Percentiles rank a stretch among this genome's conserved stretches.
Evolutionary conservation across 2,329 filamentous ascomycete genomes (phyloP).

Genomic region (Fusarium begoniae): DNA sequence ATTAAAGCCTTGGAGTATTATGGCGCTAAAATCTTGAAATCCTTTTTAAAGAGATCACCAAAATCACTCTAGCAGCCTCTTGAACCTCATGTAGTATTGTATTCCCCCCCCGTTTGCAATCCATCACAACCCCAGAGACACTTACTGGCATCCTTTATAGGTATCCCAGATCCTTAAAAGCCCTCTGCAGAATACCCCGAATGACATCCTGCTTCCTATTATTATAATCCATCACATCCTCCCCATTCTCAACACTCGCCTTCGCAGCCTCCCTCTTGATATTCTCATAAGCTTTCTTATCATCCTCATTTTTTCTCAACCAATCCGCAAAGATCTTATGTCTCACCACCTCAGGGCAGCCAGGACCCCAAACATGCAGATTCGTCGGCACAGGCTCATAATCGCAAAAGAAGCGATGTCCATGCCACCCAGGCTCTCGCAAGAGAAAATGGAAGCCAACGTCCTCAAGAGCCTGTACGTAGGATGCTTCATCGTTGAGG

Average conservation of each 20-base stretch:
- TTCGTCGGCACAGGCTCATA: slow-evolving; percentile 52
- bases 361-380: slow-evolving; percentile 59
- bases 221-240: slow-evolving; percentile 52
- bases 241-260: slow-evolving; percentile 33
- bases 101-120: no score
- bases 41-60: no score
- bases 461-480: slow-evolving; percentile 54
- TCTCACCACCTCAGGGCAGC: slow-evolving; percentile 52
- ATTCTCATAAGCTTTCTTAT: slow-evolving; percentile 50
- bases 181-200: slow-evolving; percentile 48
- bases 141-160: background rate
- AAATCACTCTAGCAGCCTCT: no score
- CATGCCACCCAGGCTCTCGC: slow-evolving; percentile 55
- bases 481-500: slow-evolving; percentile 51
- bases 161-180: slow-evolving; percentile 40
- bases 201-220: slow-evolving; percentile 53
- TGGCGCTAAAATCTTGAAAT: no score
- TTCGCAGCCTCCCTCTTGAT: background rate
- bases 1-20: no score
- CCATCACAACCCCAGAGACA: no score
- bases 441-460: slow-evolving; percentile 56
- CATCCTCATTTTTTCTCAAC: slow-evolving; percentile 50
- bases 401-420: slow-evolving; percentile 57
- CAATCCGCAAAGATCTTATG: slow-evolving; percentile 58
- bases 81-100: no score